Conservation (phyloP, 352 stramenopile species). For the Phytophthora boehmeriae region DNA sequence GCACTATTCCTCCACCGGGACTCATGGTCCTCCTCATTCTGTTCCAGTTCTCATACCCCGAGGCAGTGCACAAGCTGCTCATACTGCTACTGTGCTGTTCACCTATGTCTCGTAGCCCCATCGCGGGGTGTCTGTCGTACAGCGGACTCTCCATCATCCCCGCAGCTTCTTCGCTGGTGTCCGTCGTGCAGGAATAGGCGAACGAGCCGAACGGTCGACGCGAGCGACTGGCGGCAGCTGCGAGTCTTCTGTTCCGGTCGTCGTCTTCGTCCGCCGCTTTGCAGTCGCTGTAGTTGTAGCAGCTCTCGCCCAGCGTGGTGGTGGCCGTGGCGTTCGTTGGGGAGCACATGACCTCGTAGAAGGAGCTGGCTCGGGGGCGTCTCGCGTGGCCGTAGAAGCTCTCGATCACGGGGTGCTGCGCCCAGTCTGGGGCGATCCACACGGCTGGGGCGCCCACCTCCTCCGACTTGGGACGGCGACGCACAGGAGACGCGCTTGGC, state of each 20-base stretch:
- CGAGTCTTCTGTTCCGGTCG: slow-evolving; percentile 11
- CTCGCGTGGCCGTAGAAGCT: slow-evolving; percentile 72
- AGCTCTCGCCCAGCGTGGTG: slow-evolving; percentile 65
- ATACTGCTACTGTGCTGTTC: neutral
- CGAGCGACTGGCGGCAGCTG: slow-evolving; percentile 9
- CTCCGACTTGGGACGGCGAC: slow-evolving; percentile 17
- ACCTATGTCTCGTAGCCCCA: slow-evolving; percentile 5
- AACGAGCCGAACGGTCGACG: slow-evolving; percentile 53
- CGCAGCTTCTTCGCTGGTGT: slow-evolving; percentile 62
- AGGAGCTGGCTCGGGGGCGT: slow-evolving; percentile 65
- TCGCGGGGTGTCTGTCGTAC: slow-evolving; percentile 21
- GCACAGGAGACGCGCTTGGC: slow-evolving; percentile 4
- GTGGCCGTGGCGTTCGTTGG: slow-evolving; percentile 60
- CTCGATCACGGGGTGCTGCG: slow-evolving; percentile 76
- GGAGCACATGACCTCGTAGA: slow-evolving; percentile 85
- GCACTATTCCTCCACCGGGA: slow-evolving; percentile 39
- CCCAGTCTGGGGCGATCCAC: slow-evolving; percentile 78
- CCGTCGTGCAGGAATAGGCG: slow-evolving; percentile 72
- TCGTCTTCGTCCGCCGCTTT: slow-evolving; percentile 22
- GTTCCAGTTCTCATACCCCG: slow-evolving; percentile 55
- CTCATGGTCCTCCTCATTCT: slow-evolving; percentile 43
- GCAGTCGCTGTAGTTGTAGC: slow-evolving; percentile 49
- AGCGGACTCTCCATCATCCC: slow-evolving; percentile 20
- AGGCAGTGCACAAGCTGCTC: slow-evolving; percentile 14
- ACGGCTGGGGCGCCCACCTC: slow-evolving; percentile 55